Conservation (phyloP, 805 yeast species). For the Blastobotrys muscicola region DNA sequence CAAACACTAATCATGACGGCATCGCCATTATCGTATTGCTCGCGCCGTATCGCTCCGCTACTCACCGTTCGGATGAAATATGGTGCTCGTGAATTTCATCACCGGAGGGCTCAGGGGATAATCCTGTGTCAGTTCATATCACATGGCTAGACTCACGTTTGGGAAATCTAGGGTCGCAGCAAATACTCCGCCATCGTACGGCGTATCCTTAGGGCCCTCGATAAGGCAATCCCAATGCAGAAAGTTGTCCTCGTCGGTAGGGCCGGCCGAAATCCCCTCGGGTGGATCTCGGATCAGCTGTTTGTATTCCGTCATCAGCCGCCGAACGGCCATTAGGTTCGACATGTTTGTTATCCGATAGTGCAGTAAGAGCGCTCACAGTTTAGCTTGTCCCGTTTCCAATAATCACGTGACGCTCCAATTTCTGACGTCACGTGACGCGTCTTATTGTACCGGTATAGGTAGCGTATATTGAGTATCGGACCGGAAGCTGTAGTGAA, state of each 20-base stretch:
- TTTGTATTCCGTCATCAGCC: constrained; percentile 82
- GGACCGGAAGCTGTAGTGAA: too few relatives aligned
- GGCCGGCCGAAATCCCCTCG: constrained; percentile 94
- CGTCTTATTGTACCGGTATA: too few relatives aligned
- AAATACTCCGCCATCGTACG: constrained; percentile 82
- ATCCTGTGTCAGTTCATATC: constrained; percentile 32
- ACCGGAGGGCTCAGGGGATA: constrained; percentile 80
- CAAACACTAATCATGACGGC: neutral
- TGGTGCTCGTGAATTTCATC: constrained; percentile 65
- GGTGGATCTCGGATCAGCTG: constrained; percentile 81
- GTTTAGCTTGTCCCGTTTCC: neutral
- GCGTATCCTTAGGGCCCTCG: constrained; percentile 77
- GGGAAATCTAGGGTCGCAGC: constrained; percentile 70
- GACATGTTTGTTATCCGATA: constrained; percentile 1
- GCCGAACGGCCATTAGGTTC: constrained; percentile 65
- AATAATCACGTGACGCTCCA: too few relatives aligned
- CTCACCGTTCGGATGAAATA: constrained; percentile 75
- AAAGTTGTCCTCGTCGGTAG: constrained; percentile 61
- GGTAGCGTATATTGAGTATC: too few relatives aligned
- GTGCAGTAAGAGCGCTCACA: constrained; percentile 1
- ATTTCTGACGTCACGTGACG: too few relatives aligned
- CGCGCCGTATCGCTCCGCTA: neutral
- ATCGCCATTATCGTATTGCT: too few relatives aligned
- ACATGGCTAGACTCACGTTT: constrained; percentile 12
- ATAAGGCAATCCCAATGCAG: constrained; percentile 77